A percentile compares a stretch with the other conserved stretches of the same genome.
Evolutionary conservation across 345 rosid species (phyloP).

Genomic region (Microcos paniculata): DNA sequence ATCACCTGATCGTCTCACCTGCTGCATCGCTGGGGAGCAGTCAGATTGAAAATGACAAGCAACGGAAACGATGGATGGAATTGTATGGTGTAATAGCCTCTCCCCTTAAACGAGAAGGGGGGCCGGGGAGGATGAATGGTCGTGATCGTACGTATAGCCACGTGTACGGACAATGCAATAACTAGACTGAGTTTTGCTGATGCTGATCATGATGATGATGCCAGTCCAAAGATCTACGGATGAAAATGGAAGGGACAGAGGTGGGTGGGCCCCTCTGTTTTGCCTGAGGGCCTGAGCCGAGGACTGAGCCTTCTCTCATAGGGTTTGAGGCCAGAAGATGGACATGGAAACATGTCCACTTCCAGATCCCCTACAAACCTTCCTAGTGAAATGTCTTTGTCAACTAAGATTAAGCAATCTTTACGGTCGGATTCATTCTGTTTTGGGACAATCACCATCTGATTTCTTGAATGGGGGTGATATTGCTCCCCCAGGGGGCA

Average conservation of each 20-base stretch:
- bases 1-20: conserved; percentile 35
- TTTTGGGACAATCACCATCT: background rate
- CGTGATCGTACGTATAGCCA: conserved; percentile 17
- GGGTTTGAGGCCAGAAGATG: background rate
- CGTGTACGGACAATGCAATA: conserved; percentile 25
- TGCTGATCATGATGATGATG: background rate
- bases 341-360: background rate
- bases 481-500: background rate
- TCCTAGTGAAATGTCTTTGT: conserved; percentile 23
- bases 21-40: conserved; percentile 21
- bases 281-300: background rate
- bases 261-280: background rate
- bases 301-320: too few species aligned
- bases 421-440: conserved; percentile 12
- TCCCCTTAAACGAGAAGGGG: conserved; percentile 16
- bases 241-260: background rate
- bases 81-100: background rate
- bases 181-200: background rate
- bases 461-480: background rate
- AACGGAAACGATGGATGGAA: background rate
- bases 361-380: conserved; percentile 13
- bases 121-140: conserved; percentile 22
- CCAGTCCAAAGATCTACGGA: conserved; percentile 24
- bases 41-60: conserved; percentile 24
- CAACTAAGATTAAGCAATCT: conserved; percentile 10